Percentiles rank a stretch among this genome's conserved stretches.
These are phyloP conservation scores for Cyberlindnera veronae DNA, from an alignment of 805 yeast species.

Conservation along the genomic window DNA sequence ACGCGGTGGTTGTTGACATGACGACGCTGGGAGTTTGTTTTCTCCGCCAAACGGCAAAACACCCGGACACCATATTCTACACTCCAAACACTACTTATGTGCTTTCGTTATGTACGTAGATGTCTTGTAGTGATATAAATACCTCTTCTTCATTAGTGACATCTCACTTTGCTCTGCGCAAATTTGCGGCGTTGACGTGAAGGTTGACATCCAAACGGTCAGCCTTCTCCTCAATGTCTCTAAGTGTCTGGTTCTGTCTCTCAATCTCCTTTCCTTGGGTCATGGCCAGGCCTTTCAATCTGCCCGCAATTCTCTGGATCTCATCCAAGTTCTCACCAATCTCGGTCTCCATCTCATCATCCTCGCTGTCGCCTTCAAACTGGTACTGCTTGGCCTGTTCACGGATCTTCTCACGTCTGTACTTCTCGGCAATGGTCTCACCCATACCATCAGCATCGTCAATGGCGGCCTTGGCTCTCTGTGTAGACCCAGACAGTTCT, in stretches of 20 bases:
- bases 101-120: too few species aligned
- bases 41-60: background rate
- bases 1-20: background rate
- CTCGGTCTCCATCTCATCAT: conserved; percentile 88
- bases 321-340: conserved; percentile 80
- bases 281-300: conserved; percentile 69
- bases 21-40: background rate
- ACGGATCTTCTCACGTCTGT: conserved; percentile 35
- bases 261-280: conserved; percentile 75
- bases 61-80: conserved; percentile 2
- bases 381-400: conserved; percentile 66
- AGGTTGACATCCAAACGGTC: conserved; percentile 82
- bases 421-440: conserved; percentile 33
- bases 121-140: too few species aligned
- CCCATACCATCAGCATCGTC: conserved; percentile 35
- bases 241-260: conserved; percentile 70
- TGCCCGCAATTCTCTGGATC: conserved; percentile 62
- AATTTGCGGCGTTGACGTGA: conserved; percentile 68
- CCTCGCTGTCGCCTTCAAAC: conserved; percentile 88
- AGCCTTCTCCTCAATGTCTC: conserved; percentile 76
- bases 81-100: too few species aligned
- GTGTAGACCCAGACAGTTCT: conserved; percentile 60
- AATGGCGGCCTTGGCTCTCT: conserved; percentile 62
- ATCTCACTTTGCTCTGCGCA: conserved; percentile 38
- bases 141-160: too few species aligned